phyloP scores from a whole-genome alignment of 352 stramenopile genomes.

The Lagenidium giganteum region DNA sequence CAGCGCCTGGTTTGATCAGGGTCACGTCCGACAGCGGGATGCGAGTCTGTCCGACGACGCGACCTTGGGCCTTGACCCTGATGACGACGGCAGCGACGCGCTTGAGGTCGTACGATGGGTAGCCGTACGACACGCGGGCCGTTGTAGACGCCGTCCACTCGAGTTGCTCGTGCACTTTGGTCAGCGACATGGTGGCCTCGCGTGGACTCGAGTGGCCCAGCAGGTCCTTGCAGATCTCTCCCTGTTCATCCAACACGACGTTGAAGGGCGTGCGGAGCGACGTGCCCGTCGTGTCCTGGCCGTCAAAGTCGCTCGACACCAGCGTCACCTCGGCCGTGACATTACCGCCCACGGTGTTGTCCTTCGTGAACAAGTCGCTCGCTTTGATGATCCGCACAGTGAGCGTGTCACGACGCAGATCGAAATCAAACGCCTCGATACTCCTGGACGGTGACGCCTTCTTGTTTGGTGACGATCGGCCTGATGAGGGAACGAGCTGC shows the following conservation, averaged over 20 bases:
- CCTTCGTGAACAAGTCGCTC: conserved; percentile 39
- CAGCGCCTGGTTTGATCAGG: too few species aligned
- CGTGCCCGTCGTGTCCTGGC: conserved; percentile 12
- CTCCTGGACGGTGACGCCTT: too few species aligned
- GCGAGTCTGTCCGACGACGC: too few species aligned
- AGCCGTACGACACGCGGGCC: conserved; percentile 19
- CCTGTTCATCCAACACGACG: conserved; percentile 24
- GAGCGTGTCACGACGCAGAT: conserved; percentile 44
- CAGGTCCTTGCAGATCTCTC: conserved; percentile 39
- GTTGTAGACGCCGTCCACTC: not conserved
- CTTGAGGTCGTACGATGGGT: conserved; percentile 34
- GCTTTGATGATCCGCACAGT: conserved; percentile 36
- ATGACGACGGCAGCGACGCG: conserved; percentile 34
- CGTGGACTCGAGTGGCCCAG: conserved; percentile 20
- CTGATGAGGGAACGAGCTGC: too few species aligned
- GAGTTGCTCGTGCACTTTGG: conserved; percentile 2
- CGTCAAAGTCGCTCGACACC: conserved; percentile 43
- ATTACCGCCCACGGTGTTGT: conserved; percentile 17
- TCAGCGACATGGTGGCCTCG: conserved; percentile 21
- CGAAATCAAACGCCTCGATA: too few species aligned
- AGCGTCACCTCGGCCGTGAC: conserved; percentile 40
- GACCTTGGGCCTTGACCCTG: conserved; percentile 22
- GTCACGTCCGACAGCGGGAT: too few species aligned
- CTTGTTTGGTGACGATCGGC: too few species aligned
- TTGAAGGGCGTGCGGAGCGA: conserved; percentile 31